A percentile compares a stretch with the other conserved stretches of the same genome.
Conservation (phyloP, 1,284 basidiomycete genomes). For the Sporisorium sorghi region DNA sequence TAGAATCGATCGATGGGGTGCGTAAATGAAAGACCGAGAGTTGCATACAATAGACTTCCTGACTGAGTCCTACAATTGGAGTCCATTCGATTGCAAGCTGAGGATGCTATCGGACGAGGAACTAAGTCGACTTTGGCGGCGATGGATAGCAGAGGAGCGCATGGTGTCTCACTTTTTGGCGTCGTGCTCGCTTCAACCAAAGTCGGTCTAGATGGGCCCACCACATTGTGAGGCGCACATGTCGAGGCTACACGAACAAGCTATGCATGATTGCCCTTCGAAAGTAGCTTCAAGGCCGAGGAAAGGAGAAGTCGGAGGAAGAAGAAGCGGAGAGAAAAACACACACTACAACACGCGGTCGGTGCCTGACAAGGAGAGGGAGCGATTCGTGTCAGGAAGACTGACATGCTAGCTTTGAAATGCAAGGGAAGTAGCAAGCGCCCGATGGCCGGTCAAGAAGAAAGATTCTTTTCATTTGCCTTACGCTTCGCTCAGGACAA, state of each 20-base stretch:
- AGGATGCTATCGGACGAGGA: too few relatives aligned
- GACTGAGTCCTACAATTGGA: too few relatives aligned
- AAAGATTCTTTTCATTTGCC: conserved; percentile 10
- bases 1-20: conserved; percentile 1
- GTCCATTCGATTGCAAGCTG: too few relatives aligned
- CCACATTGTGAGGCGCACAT: background rate
- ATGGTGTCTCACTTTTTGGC: background rate
- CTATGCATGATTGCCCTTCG: background rate
- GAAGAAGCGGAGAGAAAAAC: too few relatives aligned
- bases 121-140: background rate
- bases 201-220: background rate
- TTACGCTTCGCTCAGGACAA: too few relatives aligned
- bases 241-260: background rate
- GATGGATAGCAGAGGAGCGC: background rate
- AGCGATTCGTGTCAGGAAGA: too few relatives aligned
- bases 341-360: conserved; percentile 7
- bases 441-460: background rate
- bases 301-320: too few relatives aligned
- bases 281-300: background rate
- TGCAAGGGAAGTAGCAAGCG: too few relatives aligned
- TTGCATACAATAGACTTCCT: background rate
- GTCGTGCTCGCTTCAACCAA: background rate
- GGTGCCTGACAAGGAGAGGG: too few relatives aligned
- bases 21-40: background rate
- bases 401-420: too few relatives aligned